Conservation (phyloP, 495 filamentous ascomycete genomes). For the Tetracladium marchalianum region DNA sequence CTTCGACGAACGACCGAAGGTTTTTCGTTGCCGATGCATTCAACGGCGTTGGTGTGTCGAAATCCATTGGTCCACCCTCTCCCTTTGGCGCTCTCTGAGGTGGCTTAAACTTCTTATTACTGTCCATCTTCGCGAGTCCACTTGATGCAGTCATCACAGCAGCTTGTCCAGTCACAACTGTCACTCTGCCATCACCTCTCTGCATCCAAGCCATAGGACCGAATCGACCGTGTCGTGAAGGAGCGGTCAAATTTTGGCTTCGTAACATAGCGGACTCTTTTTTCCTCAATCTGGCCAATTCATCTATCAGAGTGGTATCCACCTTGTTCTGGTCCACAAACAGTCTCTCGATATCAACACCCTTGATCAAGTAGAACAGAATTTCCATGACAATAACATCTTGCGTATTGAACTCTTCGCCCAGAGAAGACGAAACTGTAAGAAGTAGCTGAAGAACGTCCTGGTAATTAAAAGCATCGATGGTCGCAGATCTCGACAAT, state of each 20-base stretch:
- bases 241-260: slow-evolving; percentile 65
- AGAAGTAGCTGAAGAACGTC: slow-evolving; percentile 80
- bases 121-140: slow-evolving; percentile 77
- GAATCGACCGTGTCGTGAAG: slow-evolving; percentile 82
- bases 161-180: slow-evolving; percentile 82
- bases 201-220: slow-evolving; percentile 98
- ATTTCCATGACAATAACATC: slow-evolving; percentile 82
- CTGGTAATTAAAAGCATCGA: slow-evolving; percentile 80
- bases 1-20: slow-evolving; percentile 75
- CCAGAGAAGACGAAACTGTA: slow-evolving; percentile 81
- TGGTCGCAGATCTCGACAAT: slow-evolving; percentile 75
- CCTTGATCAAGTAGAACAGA: slow-evolving; percentile 84
- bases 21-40: slow-evolving; percentile 58
- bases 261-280: slow-evolving; percentile 75
- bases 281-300: slow-evolving; percentile 61
- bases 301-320: slow-evolving; percentile 53
- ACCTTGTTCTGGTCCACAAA: slow-evolving; percentile 74
- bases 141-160: slow-evolving; percentile 38
- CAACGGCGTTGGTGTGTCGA: slow-evolving; percentile 61
- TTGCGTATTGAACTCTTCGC: slow-evolving; percentile 81
- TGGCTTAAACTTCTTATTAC: slow-evolving; percentile 80
- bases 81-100: slow-evolving; percentile 54
- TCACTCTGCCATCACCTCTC: slow-evolving; percentile 66
- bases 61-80: slow-evolving; percentile 59
- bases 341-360: slow-evolving; percentile 73